Percentiles rank a stretch among this genome's conserved stretches.
Conservation (phyloP, 2,329 filamentous ascomycete species). For the Botrytis hyacinthi region DNA sequence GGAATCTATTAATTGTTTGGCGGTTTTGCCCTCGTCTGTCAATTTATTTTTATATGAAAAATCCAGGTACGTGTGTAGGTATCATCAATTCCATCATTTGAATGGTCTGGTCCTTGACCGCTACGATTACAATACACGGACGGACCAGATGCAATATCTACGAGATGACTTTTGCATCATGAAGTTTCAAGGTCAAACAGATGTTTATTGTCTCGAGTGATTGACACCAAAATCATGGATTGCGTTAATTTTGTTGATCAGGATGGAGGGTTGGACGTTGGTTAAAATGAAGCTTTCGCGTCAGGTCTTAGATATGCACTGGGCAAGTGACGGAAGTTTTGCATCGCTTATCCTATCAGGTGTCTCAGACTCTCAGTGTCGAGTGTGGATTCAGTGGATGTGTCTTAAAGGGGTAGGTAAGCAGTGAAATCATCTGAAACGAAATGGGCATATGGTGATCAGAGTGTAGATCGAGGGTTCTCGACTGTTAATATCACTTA, state of each 20-base stretch:
- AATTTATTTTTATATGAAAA: not conserved
- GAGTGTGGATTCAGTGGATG: not conserved
- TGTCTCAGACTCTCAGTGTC: not conserved
- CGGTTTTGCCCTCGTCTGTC: not conserved
- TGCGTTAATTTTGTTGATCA: not conserved
- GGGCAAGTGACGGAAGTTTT: not conserved
- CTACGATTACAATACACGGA: not conserved
- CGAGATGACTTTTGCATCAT: not conserved
- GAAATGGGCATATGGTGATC: not conserved
- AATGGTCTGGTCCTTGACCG: not conserved
- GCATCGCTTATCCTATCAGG: not conserved
- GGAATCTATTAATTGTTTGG: not conserved
- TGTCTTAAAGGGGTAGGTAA: not conserved
- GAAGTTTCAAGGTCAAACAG: not conserved
- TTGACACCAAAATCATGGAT: not conserved
- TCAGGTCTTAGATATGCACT: not conserved
- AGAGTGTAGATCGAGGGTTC: slow-evolving; percentile 1
- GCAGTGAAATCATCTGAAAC: not conserved
- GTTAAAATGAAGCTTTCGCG: slow-evolving; percentile 2
- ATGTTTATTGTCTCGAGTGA: not conserved
- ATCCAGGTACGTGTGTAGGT: not conserved
- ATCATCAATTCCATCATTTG: not conserved
- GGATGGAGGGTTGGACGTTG: not conserved
- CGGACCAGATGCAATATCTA: not conserved
- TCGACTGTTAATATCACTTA: not conserved